Conservation (phyloP, 768 basidiomycete genomes). For the Termitomyces sp. region DNA sequence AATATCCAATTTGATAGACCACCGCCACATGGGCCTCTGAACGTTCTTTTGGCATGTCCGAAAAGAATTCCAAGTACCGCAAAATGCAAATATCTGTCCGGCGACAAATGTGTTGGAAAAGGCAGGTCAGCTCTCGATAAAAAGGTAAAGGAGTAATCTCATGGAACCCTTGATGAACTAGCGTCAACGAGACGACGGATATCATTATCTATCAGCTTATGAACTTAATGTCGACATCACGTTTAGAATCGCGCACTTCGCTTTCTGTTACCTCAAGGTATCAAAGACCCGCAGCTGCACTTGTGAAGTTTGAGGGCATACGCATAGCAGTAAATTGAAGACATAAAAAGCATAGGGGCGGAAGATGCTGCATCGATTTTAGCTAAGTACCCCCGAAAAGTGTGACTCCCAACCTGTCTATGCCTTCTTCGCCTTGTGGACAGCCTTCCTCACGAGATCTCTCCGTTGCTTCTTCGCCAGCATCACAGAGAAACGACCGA, state of each 20-base stretch:
- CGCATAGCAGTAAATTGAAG: slow-evolving; percentile 11
- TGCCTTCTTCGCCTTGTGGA: slow-evolving; percentile 56
- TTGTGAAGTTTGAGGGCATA: background rate
- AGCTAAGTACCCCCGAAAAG: slow-evolving; percentile 5
- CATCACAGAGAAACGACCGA: slow-evolving; percentile 87
- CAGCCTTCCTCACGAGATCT: slow-evolving; percentile 69
- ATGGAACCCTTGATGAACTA: too few species aligned
- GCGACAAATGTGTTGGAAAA: too few species aligned
- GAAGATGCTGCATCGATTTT: slow-evolving; percentile 9
- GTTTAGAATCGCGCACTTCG: background rate
- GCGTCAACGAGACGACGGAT: too few species aligned
- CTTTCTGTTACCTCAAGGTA: background rate
- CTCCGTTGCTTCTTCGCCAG: slow-evolving; percentile 85
- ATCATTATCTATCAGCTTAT: too few species aligned
- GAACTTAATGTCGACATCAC: too few species aligned
- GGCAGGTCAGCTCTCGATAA: too few species aligned
- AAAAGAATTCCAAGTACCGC: too few species aligned
- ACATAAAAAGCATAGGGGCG: slow-evolving; percentile 1
- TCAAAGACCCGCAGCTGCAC: background rate
- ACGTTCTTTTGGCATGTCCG: too few species aligned
- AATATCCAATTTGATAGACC: too few species aligned
- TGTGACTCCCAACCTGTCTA: slow-evolving; percentile 11
- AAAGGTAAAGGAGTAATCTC: too few species aligned
- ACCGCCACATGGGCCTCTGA: too few species aligned
- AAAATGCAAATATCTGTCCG: too few species aligned